Base-by-base conservation (phyloP, 768 basidiomycete genomes). In the Hypsizygus marmoreus region DNA sequence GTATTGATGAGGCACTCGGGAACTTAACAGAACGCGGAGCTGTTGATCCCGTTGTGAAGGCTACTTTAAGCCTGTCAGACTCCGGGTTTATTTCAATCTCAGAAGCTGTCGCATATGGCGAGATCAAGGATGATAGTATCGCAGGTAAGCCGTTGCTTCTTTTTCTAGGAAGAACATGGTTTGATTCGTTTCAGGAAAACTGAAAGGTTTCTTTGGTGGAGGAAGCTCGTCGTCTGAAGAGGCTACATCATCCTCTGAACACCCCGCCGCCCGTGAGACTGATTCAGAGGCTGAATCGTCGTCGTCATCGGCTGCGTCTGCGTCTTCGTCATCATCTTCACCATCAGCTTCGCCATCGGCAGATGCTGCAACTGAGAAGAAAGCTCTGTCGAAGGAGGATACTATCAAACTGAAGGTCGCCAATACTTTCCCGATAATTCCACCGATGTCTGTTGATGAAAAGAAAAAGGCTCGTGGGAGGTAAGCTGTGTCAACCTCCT, bases 21-120 rank as follows among this genome's bases (percentile, higher is more conserved):
- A 97, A 95, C 63, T 75, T 97, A 38, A 95, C 93, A 11, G 86
- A 88, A 36, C 79, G 81, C 1, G 90, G 89, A 7, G 88, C 84
- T 9, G 64, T 79, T 19, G 91, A 94, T 56, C 89, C 93, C 2
- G 81, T 93, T 11, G 76, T 98, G 57, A 94, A 93, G 64, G 85
- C 91, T 13, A 91, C 89, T 0, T 67, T 97, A 40, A 71, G 80
- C 20, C 73, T 97, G 30, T 90, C 90, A 29, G 90, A 94, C 40
- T 91, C 90, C 39, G 93, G 94, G 6, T 87, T 97, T 57, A 72
- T 91, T 4, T 82, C 85, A 2, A 82, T 92, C 26, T 77, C 82
- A 11, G 88, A 90, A 44, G 95, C 91, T 0, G 59, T 93, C 31
- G 82, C 84, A 4, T 83, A 79, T 47, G 91, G 87, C 6, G 88